A percentile compares a stretch with the other conserved stretches of the same genome.
Evolutionary conservation across 805 yeast genomes (phyloP).

Genomic region (Kodamaea kaohsiungensis): DNA sequence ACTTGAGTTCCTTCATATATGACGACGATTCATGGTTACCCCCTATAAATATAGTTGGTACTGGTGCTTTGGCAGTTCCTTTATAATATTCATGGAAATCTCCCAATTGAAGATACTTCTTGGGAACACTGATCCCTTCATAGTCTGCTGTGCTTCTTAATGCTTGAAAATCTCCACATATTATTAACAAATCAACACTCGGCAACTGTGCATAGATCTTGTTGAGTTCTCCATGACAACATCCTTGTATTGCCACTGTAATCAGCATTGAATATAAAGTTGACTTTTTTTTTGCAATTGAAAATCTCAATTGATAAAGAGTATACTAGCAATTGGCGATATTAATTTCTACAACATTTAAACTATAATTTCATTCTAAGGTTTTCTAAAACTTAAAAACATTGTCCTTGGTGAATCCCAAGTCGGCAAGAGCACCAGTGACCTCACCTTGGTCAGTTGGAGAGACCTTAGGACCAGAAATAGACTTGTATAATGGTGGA

Average conservation of each 20-base stretch:
- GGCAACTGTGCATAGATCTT: constrained; percentile 46
- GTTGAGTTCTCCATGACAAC: constrained; percentile 82
- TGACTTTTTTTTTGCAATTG: not conserved
- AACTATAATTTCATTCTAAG: not conserved
- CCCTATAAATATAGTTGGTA: constrained; percentile 80
- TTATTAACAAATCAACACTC: constrained; percentile 48
- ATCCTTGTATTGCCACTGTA: constrained; percentile 78
- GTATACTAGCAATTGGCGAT: too few relatives aligned
- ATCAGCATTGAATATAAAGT: not conserved
- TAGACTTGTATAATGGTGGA: constrained; percentile 82
- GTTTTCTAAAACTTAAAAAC: constrained; percentile 69
- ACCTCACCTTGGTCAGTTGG: constrained; percentile 96
- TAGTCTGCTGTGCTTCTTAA: constrained; percentile 65
- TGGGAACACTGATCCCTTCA: constrained; percentile 72
- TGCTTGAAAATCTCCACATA: constrained; percentile 94
- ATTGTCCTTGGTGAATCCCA: constrained; percentile 83
- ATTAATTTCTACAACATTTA: not conserved
- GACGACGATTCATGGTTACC: constrained; percentile 95
- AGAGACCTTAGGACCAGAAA: constrained; percentile 82
- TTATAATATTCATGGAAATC: constrained; percentile 76
- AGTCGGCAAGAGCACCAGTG: constrained; percentile 80
- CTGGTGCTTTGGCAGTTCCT: constrained; percentile 65
- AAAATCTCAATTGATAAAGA: not conserved
- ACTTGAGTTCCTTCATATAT: constrained; percentile 66
- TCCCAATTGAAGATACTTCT: constrained; percentile 71